Percentiles rank a stretch among this genome's conserved stretches.
Conservation (phyloP, 2,329 filamentous ascomycete species). For the Cercospora sp. region DNA sequence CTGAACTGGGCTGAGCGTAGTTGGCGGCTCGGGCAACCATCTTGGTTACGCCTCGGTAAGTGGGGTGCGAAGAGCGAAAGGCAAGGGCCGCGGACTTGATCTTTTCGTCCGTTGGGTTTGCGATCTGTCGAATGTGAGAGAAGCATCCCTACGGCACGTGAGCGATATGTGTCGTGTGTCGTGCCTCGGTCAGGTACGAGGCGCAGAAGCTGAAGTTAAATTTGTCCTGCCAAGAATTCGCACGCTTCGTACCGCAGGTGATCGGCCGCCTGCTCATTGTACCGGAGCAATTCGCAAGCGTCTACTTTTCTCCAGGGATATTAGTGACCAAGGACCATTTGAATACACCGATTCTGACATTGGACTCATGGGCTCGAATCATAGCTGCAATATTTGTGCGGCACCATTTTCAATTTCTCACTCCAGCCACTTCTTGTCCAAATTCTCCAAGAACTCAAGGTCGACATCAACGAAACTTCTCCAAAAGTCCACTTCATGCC, state of each 20-base stretch:
- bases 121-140: neutral
- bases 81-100: neutral
- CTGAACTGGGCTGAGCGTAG: neutral
- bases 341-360: neutral
- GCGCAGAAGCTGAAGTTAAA: constrained; percentile 2
- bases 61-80: neutral
- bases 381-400: neutral
- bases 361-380: neutral
- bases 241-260: neutral
- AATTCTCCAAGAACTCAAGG: constrained; percentile 45
- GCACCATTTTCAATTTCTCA: neutral
- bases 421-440: constrained; percentile 43
- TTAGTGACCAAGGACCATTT: neutral
- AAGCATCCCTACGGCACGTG: neutral
- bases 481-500: constrained; percentile 54
- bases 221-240: neutral
- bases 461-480: constrained; percentile 54
- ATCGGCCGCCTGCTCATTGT: neutral
- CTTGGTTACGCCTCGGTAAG: neutral
- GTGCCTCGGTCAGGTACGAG: constrained; percentile 2
- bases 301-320: neutral
- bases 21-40: neutral
- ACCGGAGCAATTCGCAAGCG: neutral
- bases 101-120: neutral
- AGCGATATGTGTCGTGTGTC: neutral